Percentiles rank a stretch among this genome's conserved stretches.
These are phyloP conservation scores for Lachancea cidri DNA, from an alignment of 805 yeast species.

Conservation along the genomic window DNA sequence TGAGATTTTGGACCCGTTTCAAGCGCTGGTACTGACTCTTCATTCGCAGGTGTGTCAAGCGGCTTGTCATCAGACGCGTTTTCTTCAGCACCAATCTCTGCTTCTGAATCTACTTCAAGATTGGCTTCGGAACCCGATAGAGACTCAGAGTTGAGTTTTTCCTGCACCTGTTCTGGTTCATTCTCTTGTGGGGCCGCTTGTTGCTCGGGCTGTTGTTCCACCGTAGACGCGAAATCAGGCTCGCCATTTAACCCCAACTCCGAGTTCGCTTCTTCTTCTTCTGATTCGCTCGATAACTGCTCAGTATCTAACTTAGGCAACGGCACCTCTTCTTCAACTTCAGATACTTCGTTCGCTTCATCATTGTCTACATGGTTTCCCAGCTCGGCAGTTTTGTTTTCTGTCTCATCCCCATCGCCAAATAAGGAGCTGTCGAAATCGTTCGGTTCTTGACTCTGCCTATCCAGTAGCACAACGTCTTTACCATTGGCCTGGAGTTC, in stretches of 20 bases:
- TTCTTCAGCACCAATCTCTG: background rate
- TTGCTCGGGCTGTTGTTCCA: background rate
- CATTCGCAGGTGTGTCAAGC: no score
- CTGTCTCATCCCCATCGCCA: background rate
- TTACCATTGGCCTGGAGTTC: background rate
- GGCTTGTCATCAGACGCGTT: background rate
- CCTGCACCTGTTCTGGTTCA: background rate
- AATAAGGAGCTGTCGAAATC: background rate
- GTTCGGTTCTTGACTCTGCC: conserved; percentile 1
- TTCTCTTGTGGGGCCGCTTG: conserved; percentile 1
- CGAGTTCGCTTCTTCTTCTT: background rate
- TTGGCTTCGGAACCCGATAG: no score
- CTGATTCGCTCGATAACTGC: background rate
- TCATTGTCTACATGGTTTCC: conserved; percentile 1
- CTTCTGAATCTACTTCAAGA: background rate
- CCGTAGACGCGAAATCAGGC: background rate
- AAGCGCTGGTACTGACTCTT: no score
- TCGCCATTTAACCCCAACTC: background rate
- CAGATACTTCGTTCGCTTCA: background rate
- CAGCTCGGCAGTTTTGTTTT: background rate
- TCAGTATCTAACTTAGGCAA: background rate
- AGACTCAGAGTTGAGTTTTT: no score
- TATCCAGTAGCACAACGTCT: background rate
- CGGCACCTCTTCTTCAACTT: background rate
- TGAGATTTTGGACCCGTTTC: no score